Conservation (phyloP, 306 rosid species). For the Boehmeria nivea region DNA sequence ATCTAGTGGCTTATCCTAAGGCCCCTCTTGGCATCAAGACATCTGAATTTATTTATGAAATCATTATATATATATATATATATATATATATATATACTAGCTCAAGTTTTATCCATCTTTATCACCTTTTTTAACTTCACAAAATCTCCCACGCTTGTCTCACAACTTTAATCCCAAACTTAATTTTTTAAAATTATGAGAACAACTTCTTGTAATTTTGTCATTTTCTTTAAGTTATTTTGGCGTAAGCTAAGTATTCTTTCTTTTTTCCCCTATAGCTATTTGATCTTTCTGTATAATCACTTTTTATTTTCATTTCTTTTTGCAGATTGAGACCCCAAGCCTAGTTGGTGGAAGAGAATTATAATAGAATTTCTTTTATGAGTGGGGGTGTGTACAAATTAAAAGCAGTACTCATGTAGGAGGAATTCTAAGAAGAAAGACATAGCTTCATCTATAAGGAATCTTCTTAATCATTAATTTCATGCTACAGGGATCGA, state of each 20-base stretch:
- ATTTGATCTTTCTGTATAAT: slow-evolving; percentile 15
- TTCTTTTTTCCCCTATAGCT: slow-evolving; percentile 27
- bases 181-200: slow-evolving; percentile 27
- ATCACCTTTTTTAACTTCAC: slow-evolving; percentile 34
- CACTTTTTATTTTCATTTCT: slow-evolving; percentile 10
- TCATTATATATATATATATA: no score
- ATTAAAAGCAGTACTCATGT: background rate
- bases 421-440: slow-evolving; percentile 4
- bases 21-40: background rate
- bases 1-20: slow-evolving; percentile 6
- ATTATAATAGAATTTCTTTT: slow-evolving; percentile 34
- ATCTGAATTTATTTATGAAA: background rate
- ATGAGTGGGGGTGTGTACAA: slow-evolving; percentile 37
- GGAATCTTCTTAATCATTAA: slow-evolving; percentile 27
- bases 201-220: slow-evolving; percentile 28
- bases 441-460: slow-evolving; percentile 49
- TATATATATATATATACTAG: no score
- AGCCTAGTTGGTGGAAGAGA: slow-evolving; percentile 28
- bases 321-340: slow-evolving; percentile 45
- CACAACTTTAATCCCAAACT: slow-evolving; percentile 43
- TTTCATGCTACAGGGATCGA: background rate
- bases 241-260: slow-evolving; percentile 10
- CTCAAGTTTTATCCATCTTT: slow-evolving; percentile 49
- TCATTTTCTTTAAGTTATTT: slow-evolving; percentile 29
- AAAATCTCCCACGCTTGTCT: slow-evolving; percentile 49